A percentile compares a stretch with the other conserved stretches of the same genome.
Evolutionary conservation across 495 filamentous ascomycete species (phyloP).

Genomic region (Neurospora africana): DNA sequence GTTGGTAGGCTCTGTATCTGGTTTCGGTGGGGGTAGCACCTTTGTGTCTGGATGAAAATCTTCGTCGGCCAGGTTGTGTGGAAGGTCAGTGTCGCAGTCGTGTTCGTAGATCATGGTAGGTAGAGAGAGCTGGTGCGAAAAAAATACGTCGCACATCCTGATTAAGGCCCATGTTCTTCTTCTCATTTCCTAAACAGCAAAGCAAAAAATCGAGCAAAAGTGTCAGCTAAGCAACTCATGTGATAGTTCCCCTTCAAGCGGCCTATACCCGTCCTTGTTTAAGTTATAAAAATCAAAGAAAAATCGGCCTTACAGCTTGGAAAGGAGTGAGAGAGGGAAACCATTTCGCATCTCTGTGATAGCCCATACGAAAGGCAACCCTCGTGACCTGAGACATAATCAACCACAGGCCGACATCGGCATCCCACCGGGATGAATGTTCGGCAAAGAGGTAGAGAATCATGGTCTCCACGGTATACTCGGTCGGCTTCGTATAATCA

Average conservation of each 20-base stretch:
- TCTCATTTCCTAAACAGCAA: conserved; percentile 58
- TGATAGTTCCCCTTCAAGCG: not conserved
- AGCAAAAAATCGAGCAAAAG: not conserved
- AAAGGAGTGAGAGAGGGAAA: conserved; percentile 77
- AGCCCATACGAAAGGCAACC: conserved; percentile 88
- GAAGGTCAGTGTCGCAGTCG: conserved; percentile 78
- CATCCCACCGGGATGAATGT: conserved; percentile 65
- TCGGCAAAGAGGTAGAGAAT: conserved; percentile 78
- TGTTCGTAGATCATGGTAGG: conserved; percentile 77
- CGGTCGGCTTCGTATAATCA: conserved; percentile 80
- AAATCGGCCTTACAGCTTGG: conserved; percentile 44
- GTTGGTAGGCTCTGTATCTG: conserved; percentile 68
- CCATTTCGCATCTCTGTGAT: conserved; percentile 81
- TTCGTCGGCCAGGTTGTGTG: conserved; percentile 87
- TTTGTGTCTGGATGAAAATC: conserved; percentile 76
- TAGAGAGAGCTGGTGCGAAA: conserved; percentile 80
- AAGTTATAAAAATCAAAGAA: not conserved
- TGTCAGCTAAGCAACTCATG: not conserved
- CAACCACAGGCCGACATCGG: conserved; percentile 74
- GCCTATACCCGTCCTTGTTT: not conserved
- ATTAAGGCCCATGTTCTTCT: conserved; percentile 82
- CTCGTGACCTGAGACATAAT: conserved; percentile 71
- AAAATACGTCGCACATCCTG: conserved; percentile 67
- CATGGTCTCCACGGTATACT: conserved; percentile 81
- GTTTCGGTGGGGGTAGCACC: conserved; percentile 63